Evolutionary conservation across 1,139 yeast species (phyloP), one percentile per base, ranked within the genome.

Genomic region (Pneumocystis wakefieldiae): DNA sequence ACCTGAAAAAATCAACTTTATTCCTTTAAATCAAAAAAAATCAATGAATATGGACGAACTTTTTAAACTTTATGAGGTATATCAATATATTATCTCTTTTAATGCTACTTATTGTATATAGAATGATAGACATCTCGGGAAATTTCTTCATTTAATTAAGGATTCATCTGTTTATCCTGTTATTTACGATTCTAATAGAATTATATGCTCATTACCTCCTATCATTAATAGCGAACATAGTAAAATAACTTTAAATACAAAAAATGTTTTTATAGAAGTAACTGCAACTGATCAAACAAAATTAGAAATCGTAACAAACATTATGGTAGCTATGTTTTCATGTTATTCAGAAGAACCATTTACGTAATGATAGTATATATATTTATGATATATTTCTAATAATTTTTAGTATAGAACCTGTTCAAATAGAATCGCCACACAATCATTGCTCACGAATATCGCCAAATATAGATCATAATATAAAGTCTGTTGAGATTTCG

Each of bases 251-350:
- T 76, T 90, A 68, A 80, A 88, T 67, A 91, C 98, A 66, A 84
- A 78, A 71, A 90, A 94, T 71, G 87, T 94, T 67, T 89, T 92
- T 76, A 84, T 94, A 70, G 99, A 94, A 69, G 83, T 90, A 65
- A 91, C 98, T 41, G 99, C 96, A 69, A 89, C 96, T 63, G 99
- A 94, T 75, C 86, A 78, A 75, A 90, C 97, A 67, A 91, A 92
- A 76, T 85, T 90, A 63, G 96, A 89, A 72, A 81, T 90, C 72
- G 97, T 92, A 66, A 82, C 92, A 68, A 87, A 91, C 76, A 95
- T 87, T 74, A 76, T 94, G 71, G 95, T 90, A 63, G 95, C 98
- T 67, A 91, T 92, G 97, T 92, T 94, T 75, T 84, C 97, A 58
- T 84, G 85, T 71, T 90, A 92, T 78, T 85, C 89, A 75, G 80